Evolutionary conservation across 1,139 yeast genomes (phyloP).

Genomic region (Scheffersomyces illinoinensis): DNA sequence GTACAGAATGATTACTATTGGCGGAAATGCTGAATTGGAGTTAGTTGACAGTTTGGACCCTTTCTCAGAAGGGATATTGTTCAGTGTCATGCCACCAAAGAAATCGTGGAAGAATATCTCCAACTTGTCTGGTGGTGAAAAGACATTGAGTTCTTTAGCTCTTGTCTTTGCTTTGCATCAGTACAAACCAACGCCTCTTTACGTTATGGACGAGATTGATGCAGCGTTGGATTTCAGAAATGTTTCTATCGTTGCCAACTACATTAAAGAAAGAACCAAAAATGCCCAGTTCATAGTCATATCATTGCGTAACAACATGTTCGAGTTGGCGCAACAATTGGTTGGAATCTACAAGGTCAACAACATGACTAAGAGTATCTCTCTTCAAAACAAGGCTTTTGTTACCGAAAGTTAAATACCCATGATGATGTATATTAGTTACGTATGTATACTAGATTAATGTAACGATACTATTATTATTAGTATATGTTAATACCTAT

Average conservation of each 20-base stretch:
- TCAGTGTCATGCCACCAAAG: constrained; percentile 99
- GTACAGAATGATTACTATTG: constrained; percentile 99
- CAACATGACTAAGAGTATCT: constrained; percentile 85
- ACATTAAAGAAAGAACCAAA: constrained; percentile 91
- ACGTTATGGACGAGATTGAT: constrained; percentile 99
- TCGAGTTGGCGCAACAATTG: constrained; percentile 89
- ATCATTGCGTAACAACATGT: constrained; percentile 94
- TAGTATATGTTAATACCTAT: background rate
- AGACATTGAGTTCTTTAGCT: constrained; percentile 92
- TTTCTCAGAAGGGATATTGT: constrained; percentile 94
- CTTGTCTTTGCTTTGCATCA: constrained; percentile 95
- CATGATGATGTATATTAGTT: background rate
- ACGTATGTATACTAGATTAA: background rate
- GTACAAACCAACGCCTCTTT: constrained; percentile 94
- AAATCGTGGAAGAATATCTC: constrained; percentile 96
- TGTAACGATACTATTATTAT: constrained; percentile 1
- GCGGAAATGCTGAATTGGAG: constrained; percentile 97
- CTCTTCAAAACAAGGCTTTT: constrained; percentile 65
- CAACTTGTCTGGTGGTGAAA: constrained; percentile 96
- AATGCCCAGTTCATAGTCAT: constrained; percentile 97
- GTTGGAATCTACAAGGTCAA: constrained; percentile 95
- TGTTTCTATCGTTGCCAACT: constrained; percentile 95
- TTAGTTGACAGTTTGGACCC: constrained; percentile 95
- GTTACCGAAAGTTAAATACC: constrained; percentile 6
- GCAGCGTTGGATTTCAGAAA: constrained; percentile 98